phyloP scores from a whole-genome alignment of 1,139 yeast species.

The Debaryomycetaceae sp. region DNA sequence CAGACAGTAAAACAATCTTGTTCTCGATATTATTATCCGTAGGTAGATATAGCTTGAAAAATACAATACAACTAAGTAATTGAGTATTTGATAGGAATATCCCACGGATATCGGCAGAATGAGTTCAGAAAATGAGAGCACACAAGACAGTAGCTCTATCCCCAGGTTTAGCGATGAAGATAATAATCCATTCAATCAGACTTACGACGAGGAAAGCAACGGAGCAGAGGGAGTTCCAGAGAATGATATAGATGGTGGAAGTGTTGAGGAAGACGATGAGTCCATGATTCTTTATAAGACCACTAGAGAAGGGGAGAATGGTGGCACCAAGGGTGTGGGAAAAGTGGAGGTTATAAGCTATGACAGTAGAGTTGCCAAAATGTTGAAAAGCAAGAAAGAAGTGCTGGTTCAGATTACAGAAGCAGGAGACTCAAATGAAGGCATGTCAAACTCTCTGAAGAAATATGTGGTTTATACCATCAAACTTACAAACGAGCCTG shows the following conservation, averaged over 20 bases:
- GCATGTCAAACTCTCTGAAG: conserved; percentile 56
- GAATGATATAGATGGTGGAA: conserved; percentile 4
- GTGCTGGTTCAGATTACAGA: conserved; percentile 58
- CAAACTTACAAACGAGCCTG: conserved; percentile 37
- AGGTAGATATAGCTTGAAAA: not conserved
- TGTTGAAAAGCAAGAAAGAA: conserved; percentile 28
- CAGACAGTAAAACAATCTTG: not conserved
- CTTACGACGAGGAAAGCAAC: conserved; percentile 16
- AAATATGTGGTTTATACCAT: conserved; percentile 79
- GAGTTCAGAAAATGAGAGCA: conserved; percentile 3
- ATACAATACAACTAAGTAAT: not conserved
- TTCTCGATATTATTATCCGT: not conserved
- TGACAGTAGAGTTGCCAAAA: conserved; percentile 37
- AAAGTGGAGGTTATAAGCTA: conserved; percentile 33
- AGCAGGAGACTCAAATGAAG: conserved; percentile 78
- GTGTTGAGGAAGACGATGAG: conserved; percentile 18
- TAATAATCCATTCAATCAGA: conserved; percentile 49
- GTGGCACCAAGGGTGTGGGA: conserved; percentile 12
- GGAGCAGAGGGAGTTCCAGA: not conserved
- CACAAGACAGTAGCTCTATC: not conserved
- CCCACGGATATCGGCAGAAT: not conserved
- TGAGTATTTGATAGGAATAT: not conserved
- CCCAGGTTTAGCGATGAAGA: conserved; percentile 33
- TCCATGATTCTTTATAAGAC: conserved; percentile 25
- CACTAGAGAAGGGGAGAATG: conserved; percentile 4